phyloP scores from a whole-genome alignment of 78 protist species.

The Salpingoeca rosetta region DNA sequence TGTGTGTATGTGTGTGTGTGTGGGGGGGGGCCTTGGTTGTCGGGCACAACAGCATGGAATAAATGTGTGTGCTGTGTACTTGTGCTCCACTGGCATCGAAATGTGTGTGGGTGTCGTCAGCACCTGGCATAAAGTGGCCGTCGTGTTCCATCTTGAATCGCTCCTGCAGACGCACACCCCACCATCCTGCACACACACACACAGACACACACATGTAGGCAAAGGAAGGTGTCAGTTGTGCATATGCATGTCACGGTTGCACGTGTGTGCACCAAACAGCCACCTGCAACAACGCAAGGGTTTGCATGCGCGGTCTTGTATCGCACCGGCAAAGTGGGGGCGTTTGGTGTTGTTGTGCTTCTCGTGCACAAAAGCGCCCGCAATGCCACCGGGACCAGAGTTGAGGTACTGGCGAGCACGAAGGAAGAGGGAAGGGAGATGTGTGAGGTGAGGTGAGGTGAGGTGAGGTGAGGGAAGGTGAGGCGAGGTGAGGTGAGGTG shows the following conservation, averaged over 20 bases:
- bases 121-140: background rate
- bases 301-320: background rate
- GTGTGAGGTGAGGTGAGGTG: no score
- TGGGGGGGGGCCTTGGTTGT: no score
- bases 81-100: background rate
- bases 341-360: constrained; percentile 14
- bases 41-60: background rate
- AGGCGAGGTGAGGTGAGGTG: no score
- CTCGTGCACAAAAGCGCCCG: constrained; percentile 69
- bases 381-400: constrained; percentile 84
- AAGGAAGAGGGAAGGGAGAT: no score
- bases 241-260: background rate
- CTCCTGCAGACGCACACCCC: constrained; percentile 55
- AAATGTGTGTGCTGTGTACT: background rate
- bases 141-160: constrained; percentile 67
- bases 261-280: background rate
- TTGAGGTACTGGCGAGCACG: no score
- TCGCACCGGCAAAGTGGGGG: constrained; percentile 2
- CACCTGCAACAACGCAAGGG: background rate
- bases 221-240: no score
- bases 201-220: no score
- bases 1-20: background rate
- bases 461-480: no score
- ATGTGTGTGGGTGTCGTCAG: background rate
- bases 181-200: constrained; percentile 65